Base-by-base conservation (phyloP, 2,329 filamentous ascomycete genomes). In the Cordyceps pruinosa region DNA sequence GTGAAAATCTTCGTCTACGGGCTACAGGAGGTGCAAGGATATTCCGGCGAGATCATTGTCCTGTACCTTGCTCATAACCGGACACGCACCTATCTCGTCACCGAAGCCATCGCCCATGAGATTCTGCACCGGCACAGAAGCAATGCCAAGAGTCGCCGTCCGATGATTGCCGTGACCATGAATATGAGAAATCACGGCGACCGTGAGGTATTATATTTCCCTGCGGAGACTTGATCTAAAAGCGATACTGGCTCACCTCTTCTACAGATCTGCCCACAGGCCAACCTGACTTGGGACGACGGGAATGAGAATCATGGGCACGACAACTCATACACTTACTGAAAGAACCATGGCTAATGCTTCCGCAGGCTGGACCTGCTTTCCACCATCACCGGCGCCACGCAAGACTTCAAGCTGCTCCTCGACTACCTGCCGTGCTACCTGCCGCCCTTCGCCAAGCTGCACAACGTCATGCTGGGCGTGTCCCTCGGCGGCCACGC, bases 161-260 rank as follows among this genome's bases (percentile, higher is more conserved):
- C 25, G 5, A 49, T 50, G 32, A 50, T 57, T 42, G 54, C 54
- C 23, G 54, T 57, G 5, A 57, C 54, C 15, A 57, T 57, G 44
- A 57, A 57, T 25, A 57, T 57, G 54, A 49, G 54, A 37, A 57
- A 57, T 42, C 54, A 57, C 37, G 54, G 54, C 10, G 54, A 57
- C 32, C 34, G 54, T 9, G 54, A 57, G 34, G 54, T 57, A 57
- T 3, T n/a, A 25, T 32, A 32, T 32, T 6, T 34, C 5, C 12
- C 10, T 39, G 35, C 15, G 15, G 35, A 39, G 35, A 19, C 35
- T n/a, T 5, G 15, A 17, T 19, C 7, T 39, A n/a, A n/a, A n/a
- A n/a, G n/a, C n/a, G n/a, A n/a, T n/a, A n/a, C 12, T 32, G 30
- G 34, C 48, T 51, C 8, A 51, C 26, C 6, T 21, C 9, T 28